Base-by-base conservation (phyloP, 176 grass and related monocot species). In the Puccinellia tenuiflora region DNA sequence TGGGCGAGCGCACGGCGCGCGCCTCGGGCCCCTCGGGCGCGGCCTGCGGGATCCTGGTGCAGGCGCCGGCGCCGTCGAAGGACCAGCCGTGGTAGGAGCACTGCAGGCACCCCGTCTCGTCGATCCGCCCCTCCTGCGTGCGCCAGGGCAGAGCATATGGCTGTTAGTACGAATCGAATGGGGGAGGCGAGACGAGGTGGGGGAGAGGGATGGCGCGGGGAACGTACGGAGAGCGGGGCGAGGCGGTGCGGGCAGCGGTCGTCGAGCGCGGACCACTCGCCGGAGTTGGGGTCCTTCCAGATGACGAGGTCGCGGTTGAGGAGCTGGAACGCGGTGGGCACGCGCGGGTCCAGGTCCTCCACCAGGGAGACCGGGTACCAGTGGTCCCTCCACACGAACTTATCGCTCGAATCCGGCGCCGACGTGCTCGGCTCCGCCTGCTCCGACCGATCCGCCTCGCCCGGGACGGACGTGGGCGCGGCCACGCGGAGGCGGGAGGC, bases 41-140 rank as follows among this genome's bases (percentile, higher is more conserved):
- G 8, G 96, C 96, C 89, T 98, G 93, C 51, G 96, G 96, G 83
- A 98, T 98, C 83, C 28, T 84, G 37, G 85, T 89, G 80, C 96
- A 98, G 59, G 91, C 86, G 14, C 96, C 93, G 14, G 87, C 73
- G 60, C 92, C 89, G 34, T 91, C 84, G 33, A 98, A 98, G 28
- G 96, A 92, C 96, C 96, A 98, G 8, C 96, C 96, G 10, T 98
- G 96, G 65, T 98, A 98, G 21, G 93, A 98, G 73, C 93, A 98
- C 89, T 98, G 93, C 91, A 98, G 83, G 87, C 91, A 93, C 43
- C 96, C 96, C 18, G 79, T 95, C 63, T 98, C 96, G 63, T 98
- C 96, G 26, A 98, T 96, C 84, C 96, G 75, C 22, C 96, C 96
- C 47, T 98, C 96, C 96, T 97, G 75, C 80, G 52, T 15, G 40